These are phyloP conservation scores for Stipa capillata DNA, from an alignment of 176 grass and related monocot species.

Conservation along the genomic window DNA sequence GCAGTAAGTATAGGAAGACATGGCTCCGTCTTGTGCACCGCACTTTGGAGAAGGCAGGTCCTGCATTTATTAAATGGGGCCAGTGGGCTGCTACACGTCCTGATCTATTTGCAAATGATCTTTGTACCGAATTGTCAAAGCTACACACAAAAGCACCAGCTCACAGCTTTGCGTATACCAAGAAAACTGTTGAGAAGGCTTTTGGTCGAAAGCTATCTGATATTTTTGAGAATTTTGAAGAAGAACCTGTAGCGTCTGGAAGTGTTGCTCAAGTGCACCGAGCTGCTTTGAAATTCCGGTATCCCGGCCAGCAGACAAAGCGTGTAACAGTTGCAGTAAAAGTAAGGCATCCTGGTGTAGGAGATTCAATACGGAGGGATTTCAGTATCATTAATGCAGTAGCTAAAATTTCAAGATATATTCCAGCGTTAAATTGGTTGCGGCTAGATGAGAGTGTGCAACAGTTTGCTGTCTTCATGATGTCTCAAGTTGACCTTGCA, in stretches of 20 bases:
- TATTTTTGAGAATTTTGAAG: slow-evolving; percentile 94
- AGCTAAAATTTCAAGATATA: slow-evolving; percentile 78
- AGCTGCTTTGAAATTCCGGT: slow-evolving; percentile 59
- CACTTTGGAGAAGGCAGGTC: slow-evolving; percentile 85
- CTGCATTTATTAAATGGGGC: slow-evolving; percentile 99
- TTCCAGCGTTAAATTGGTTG: slow-evolving; percentile 79
- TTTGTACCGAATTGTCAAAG: slow-evolving; percentile 77
- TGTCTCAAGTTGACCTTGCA: slow-evolving; percentile 98
- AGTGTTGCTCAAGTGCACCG: slow-evolving; percentile 96
- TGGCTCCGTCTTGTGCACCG: slow-evolving; percentile 74
- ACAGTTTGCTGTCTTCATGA: slow-evolving; percentile 99
- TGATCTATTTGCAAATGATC: slow-evolving; percentile 76
- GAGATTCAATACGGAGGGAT: slow-evolving; percentile 87
- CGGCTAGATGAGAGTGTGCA: slow-evolving; percentile 95
- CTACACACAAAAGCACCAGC: slow-evolving; percentile 82
- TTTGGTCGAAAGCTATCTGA: slow-evolving; percentile 84
- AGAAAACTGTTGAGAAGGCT: slow-evolving; percentile 85
- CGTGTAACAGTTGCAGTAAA: slow-evolving; percentile 77
- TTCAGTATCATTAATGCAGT: slow-evolving; percentile 72
- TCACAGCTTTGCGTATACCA: slow-evolving; percentile 85
- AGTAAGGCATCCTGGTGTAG: slow-evolving; percentile 91
- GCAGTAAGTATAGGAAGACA: slow-evolving; percentile 58
- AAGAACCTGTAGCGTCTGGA: slow-evolving; percentile 95
- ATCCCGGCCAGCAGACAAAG: slow-evolving; percentile 40
- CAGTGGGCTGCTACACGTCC: slow-evolving; percentile 96